phyloP scores from a whole-genome alignment of 176 grass and related monocot genomes.

The Thinopyrum elongatum region DNA sequence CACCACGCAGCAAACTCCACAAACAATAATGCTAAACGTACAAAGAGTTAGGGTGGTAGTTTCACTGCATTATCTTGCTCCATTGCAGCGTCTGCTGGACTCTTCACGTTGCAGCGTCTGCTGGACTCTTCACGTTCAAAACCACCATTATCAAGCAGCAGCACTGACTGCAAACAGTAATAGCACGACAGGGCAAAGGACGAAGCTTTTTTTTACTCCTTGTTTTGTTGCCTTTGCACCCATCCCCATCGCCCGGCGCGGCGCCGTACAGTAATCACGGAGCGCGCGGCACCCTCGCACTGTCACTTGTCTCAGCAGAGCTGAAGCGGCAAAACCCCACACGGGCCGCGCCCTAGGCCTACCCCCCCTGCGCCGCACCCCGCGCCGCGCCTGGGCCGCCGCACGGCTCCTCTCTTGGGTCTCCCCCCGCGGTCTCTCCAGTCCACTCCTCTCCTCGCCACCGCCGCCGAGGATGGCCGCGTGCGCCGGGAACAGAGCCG shows the following conservation, averaged over 20 bases:
- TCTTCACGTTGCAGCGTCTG: not conserved
- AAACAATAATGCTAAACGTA: too few species aligned
- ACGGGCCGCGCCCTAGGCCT: not conserved
- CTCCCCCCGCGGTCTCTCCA: not conserved
- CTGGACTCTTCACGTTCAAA: not conserved
- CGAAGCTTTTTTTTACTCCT: not conserved
- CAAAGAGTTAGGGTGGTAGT: too few species aligned
- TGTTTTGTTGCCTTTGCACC: not conserved
- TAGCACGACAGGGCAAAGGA: not conserved
- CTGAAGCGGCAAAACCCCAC: not conserved
- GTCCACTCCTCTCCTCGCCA: not conserved
- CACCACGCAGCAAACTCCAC: too few species aligned
- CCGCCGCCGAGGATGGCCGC: not conserved
- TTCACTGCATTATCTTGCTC: not conserved
- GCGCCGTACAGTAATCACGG: not conserved
- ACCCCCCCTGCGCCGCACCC: not conserved
- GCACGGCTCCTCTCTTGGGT: not conserved
- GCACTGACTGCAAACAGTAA: too few species aligned
- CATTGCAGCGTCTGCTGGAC: not conserved
- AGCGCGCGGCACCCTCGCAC: not conserved
- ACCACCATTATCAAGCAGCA: not conserved
- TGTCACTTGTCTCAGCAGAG: not conserved
- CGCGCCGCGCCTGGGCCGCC: not conserved
- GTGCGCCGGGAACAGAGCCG: constrained; percentile 9
- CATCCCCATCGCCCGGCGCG: not conserved